Evolutionary conservation across 129 eudicot genomes (phyloP), one percentile per base, ranked within the genome.

Genomic region (Saussurea involucrata): DNA sequence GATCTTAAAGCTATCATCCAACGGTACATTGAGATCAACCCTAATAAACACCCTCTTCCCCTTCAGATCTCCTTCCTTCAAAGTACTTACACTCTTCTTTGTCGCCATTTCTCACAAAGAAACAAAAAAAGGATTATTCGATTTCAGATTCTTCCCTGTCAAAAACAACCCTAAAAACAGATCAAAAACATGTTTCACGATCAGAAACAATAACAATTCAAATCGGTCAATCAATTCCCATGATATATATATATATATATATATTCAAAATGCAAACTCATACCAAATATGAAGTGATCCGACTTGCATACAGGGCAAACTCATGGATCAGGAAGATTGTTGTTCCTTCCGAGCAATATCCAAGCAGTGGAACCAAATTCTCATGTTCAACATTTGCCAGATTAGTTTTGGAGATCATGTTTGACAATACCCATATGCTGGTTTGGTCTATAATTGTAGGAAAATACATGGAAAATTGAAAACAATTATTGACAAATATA

Each of bases 11-110:
- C 69, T 85, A 46, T 93, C 96, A 74, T 93, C 96, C 88, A 93
- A 78, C 2, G 98, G 98, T 22, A 93, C 98, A 28, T 93, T 93
- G n/a, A 93, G 82, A 90, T 93, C 98, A n/a, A 82, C 98, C 69
- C 98, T 85, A 17, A 93, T 86, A 28, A 93, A 87, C 79, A 93
- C 98, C 63, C 61, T 90, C 82, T 93, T 92, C 20, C 98, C 98
- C 81, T 85, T 92, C 31, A 92, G 86, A 90, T 90, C 98, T 65
- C 80, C 93, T 83, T 90, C 92, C 76, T 88, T 88, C 85, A 92
- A 60, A 0, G 90, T 75, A 27, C 94, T 87, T 21, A 92, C 96
- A 21, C 96, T 92, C 85, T 85, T 92, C 85, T 92, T 92, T 5
- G 94, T 83, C 69, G 98, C 96, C 98, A 92, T 92, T 82, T 76